Evolutionary conservation across 805 yeast species (phyloP).

Genomic region (Barnettozyma pratensis): DNA sequence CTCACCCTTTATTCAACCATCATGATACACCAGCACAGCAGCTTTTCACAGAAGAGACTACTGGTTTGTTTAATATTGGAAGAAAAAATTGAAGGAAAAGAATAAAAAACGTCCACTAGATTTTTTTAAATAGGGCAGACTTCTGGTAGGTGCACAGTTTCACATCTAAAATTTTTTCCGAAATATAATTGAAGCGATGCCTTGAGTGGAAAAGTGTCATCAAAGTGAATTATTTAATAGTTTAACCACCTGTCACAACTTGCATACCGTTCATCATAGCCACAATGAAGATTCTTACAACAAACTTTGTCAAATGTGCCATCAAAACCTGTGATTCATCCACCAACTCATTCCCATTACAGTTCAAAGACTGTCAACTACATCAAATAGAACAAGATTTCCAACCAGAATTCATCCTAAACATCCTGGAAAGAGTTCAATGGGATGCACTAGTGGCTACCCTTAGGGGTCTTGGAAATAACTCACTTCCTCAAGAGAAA

Average conservation of each 20-base stretch:
- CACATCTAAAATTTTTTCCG: neutral
- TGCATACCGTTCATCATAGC: neutral
- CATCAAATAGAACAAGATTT: conserved; percentile 71
- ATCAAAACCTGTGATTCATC: conserved; percentile 74
- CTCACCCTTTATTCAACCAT: no score
- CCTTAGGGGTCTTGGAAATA: conserved; percentile 59
- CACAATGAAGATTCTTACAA: conserved; percentile 86
- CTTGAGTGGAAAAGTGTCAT: neutral
- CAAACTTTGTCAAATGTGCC: conserved; percentile 94
- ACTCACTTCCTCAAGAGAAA: conserved; percentile 50
- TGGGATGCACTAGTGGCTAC: conserved; percentile 83
- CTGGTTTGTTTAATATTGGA: no score
- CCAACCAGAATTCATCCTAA: conserved; percentile 72
- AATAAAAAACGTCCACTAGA: no score
- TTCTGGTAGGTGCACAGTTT: neutral
- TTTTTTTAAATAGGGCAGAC: neutral
- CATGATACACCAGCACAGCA: no score
- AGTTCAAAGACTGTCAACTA: conserved; percentile 62
- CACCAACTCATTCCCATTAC: conserved; percentile 74
- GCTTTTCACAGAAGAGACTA: no score
- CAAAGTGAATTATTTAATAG: neutral
- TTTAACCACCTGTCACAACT: neutral
- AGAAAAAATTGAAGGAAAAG: no score
- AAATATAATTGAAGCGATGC: neutral
- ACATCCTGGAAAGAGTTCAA: conserved; percentile 75